These are phyloP conservation scores for Hypoxylon sp. DNA, from an alignment of 2,329 filamentous ascomycete genomes.

Conservation along the genomic window DNA sequence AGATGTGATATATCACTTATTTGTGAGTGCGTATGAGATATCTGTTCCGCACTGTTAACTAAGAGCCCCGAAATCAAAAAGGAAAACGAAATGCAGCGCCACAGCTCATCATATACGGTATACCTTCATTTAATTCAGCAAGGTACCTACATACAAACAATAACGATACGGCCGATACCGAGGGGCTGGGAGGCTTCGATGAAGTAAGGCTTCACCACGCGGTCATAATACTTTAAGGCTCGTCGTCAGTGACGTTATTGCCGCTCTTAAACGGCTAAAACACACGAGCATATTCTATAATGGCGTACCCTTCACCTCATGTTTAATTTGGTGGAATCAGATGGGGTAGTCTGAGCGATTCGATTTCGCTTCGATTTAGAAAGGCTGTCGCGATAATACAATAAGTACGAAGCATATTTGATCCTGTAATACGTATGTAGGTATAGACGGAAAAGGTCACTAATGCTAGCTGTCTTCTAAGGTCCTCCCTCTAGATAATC, in stretches of 20 bases:
- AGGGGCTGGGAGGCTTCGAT: background rate
- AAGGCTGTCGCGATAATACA: background rate
- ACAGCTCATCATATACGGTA: slow-evolving; percentile 7
- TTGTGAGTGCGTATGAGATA: background rate
- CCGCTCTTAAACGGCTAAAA: background rate
- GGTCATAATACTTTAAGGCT: background rate
- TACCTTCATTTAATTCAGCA: slow-evolving; percentile 2
- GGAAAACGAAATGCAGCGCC: background rate
- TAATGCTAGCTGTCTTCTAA: background rate
- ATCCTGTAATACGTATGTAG: background rate
- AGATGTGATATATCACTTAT: slow-evolving; percentile 24
- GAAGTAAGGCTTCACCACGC: too few relatives aligned
- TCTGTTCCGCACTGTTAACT: slow-evolving; percentile 4
- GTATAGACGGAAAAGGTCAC: background rate
- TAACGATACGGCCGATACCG: slow-evolving; percentile 2
- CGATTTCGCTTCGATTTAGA: background rate
- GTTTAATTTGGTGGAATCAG: too few relatives aligned
- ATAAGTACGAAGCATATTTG: background rate
- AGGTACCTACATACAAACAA: background rate
- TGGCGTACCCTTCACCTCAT: background rate
- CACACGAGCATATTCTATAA: background rate
- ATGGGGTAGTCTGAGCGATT: too few relatives aligned
- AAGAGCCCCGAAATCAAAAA: background rate
- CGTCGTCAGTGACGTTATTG: too few relatives aligned
- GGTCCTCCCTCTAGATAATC: background rate